Evolutionary conservation across 2,329 filamentous ascomycete species (phyloP).

Genomic region (Xenoacremonium recifei): DNA sequence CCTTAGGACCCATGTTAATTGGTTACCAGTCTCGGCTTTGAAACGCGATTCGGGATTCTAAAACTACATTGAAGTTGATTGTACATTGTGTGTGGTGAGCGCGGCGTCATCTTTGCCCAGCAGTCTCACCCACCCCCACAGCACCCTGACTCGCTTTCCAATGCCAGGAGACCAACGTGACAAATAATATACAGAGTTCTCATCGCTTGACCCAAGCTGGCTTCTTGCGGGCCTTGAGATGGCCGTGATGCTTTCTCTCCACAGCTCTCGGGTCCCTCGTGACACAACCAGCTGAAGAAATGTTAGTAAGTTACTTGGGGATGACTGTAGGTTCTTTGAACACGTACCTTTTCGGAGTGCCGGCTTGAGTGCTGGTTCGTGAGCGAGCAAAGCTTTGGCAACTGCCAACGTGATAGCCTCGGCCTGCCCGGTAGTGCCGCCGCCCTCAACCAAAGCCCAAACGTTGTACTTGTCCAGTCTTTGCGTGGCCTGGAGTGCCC

Average conservation of each 20-base stretch:
- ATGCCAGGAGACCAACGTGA: slow-evolving; percentile 9
- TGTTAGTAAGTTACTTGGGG: slow-evolving; percentile 39
- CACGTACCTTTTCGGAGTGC: slow-evolving; percentile 81
- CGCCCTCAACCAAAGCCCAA: slow-evolving; percentile 80
- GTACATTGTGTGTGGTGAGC: slow-evolving; percentile 20
- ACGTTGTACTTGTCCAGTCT: slow-evolving; percentile 96
- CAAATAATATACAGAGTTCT: slow-evolving; percentile 14
- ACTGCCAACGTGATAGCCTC: slow-evolving; percentile 91
- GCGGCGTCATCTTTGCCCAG: slow-evolving; percentile 10
- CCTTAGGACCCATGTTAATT: too few species aligned
- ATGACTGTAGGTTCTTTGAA: slow-evolving; percentile 8
- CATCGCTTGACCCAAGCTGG: slow-evolving; percentile 93
- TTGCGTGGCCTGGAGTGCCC: slow-evolving; percentile 80
- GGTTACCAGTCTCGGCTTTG: slow-evolving; percentile 10
- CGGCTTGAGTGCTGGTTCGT: slow-evolving; percentile 90
- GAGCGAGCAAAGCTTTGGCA: slow-evolving; percentile 81
- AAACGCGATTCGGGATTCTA: slow-evolving; percentile 19
- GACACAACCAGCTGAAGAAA: slow-evolving; percentile 75
- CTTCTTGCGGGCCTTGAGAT: slow-evolving; percentile 96
- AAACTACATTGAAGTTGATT: slow-evolving; percentile 28
- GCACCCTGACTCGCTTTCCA: slow-evolving; percentile 13
- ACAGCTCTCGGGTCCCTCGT: slow-evolving; percentile 89
- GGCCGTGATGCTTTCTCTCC: slow-evolving; percentile 97
- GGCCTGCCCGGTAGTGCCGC: slow-evolving; percentile 91
- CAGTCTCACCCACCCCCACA: slow-evolving; percentile 18